These are phyloP conservation scores for Russula sp. DNA, from an alignment of 768 basidiomycete species.

Conservation along the genomic window DNA sequence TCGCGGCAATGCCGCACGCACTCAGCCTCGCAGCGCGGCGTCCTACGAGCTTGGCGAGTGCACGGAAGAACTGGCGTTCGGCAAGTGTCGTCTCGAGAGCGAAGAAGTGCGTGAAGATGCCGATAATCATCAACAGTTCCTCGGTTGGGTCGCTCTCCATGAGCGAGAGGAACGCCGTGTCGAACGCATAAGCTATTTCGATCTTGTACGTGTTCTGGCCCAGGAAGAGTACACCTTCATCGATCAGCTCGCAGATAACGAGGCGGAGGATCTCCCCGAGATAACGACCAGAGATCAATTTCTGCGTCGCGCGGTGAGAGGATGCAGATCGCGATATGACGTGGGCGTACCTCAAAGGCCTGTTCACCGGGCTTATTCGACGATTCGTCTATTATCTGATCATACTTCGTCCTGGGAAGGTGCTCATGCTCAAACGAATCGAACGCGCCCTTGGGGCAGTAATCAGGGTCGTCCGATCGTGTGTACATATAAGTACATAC, in stretches of 20 bases:
- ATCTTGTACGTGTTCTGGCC: slow-evolving; percentile 99
- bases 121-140: slow-evolving; percentile 93
- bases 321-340: not conserved
- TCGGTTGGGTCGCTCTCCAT: slow-evolving; percentile 99
- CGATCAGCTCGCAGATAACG: slow-evolving; percentile 91
- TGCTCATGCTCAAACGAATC: slow-evolving; percentile 95
- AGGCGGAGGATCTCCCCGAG: slow-evolving; percentile 96
- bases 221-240: slow-evolving; percentile 94
- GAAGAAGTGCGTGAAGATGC: slow-evolving; percentile 97
- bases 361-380: slow-evolving; percentile 98
- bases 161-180: slow-evolving; percentile 93
- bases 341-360: slow-evolving; percentile 66
- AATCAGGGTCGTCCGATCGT: not conserved
- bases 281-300: slow-evolving; percentile 94
- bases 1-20: slow-evolving; percentile 93
- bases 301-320: slow-evolving; percentile 37
- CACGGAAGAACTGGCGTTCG: slow-evolving; percentile 96
- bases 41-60: slow-evolving; percentile 84
- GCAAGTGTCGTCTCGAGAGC: slow-evolving; percentile 93
- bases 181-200: slow-evolving; percentile 86
- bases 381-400: slow-evolving; percentile 82
- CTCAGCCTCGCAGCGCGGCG: slow-evolving; percentile 86
- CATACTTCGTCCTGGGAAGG: slow-evolving; percentile 93
- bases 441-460: slow-evolving; percentile 73
- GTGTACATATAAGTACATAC: slow-evolving; percentile 35